Evolutionary conservation across 192 early-diverging fungal genomes (phyloP), one percentile per base, ranked within the genome.

Genomic region (Umbelopsis vinacea): DNA sequence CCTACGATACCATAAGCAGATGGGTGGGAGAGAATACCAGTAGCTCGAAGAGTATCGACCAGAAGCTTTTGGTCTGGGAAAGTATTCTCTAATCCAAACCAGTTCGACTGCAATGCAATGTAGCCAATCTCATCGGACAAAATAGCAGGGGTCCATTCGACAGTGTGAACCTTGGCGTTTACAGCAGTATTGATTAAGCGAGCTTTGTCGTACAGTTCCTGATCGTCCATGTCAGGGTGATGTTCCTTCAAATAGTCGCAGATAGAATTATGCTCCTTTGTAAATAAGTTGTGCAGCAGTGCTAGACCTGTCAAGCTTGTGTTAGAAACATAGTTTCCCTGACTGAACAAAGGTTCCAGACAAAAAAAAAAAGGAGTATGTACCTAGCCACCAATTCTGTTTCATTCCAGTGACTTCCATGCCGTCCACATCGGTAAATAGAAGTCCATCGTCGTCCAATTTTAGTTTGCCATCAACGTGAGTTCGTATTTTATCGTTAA

Each of bases 401-500:
- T 63, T 63, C 57, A 63, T 63, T 63, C 57, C 57, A 11, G 57
- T 63, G 33, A 63, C 12, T 63, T 63, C 57, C 57, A 63, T 63
- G 11, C 29, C 26, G 35, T 63, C 57, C 15, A 14, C 35, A 17
- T 63, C 57, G 19, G 57, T 63, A 37, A 14, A 17, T 6, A 63
- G 19, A 37, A 63, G 57, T 3, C 57, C 57, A 0, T 38, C 12
- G 12, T 63, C 57, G 19, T 63, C 57, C 29, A 63, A 14, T 6
- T 63, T 37, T 19, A 63, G 33, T 63, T 63, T 63, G n/a, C 57
- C 57, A 37, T 63, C 57, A 26, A 37, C 33, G 7, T 35, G 35
- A 15, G 57, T n/a, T 4, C 57, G 26, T 37, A 63, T 63, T 33
- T 37, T 63, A 7, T 9, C 23, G 15, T 37, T 63, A 17, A 37